Conservation (phyloP, 2,329 filamentous ascomycete genomes). For the Ampelomyces quisqualis region DNA sequence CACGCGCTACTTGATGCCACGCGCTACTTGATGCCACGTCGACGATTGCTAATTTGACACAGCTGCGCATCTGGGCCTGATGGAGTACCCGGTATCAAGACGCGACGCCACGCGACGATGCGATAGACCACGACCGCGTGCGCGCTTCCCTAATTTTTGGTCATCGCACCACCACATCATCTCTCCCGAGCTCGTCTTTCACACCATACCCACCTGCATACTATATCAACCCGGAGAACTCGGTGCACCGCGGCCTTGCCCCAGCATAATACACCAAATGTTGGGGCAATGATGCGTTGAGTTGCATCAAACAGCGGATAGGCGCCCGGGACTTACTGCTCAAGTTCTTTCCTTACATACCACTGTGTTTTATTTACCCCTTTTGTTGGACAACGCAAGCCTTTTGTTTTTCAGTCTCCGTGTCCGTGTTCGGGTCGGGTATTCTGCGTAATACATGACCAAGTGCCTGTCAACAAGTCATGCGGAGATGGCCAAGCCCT, state of each 20-base stretch:
- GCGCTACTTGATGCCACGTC: slow-evolving; percentile 4
- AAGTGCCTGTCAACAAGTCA: slow-evolving; percentile 17
- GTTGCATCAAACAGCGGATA: slow-evolving; percentile 31
- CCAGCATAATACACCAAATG: slow-evolving; percentile 38
- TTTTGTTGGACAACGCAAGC: slow-evolving; percentile 23
- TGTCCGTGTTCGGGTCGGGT: slow-evolving; percentile 25
- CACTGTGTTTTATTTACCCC: slow-evolving; percentile 29
- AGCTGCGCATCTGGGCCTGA: slow-evolving; percentile 58
- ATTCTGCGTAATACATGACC: slow-evolving; percentile 28
- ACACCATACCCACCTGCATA: slow-evolving; percentile 35
- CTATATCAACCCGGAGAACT: slow-evolving; percentile 21
- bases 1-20: too few relatives aligned
- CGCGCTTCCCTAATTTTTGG: slow-evolving; percentile 29
- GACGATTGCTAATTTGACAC: slow-evolving; percentile 26
- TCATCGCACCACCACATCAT: slow-evolving; percentile 26
- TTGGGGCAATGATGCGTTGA: slow-evolving; percentile 30
- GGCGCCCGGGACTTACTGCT: slow-evolving; percentile 36
- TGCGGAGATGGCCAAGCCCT: slow-evolving; percentile 14
- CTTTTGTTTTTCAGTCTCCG: slow-evolving; percentile 12
- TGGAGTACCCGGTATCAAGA: slow-evolving; percentile 18
- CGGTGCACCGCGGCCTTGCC: slow-evolving; percentile 22
- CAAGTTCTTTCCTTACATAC: slow-evolving; percentile 36
- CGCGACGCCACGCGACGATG: slow-evolving; percentile 37
- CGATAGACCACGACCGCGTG: slow-evolving; percentile 34
- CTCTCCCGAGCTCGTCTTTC: slow-evolving; percentile 24